Base-by-base conservation (phyloP, 768 basidiomycete genomes). In the Xanthoconium stramineum region DNA sequence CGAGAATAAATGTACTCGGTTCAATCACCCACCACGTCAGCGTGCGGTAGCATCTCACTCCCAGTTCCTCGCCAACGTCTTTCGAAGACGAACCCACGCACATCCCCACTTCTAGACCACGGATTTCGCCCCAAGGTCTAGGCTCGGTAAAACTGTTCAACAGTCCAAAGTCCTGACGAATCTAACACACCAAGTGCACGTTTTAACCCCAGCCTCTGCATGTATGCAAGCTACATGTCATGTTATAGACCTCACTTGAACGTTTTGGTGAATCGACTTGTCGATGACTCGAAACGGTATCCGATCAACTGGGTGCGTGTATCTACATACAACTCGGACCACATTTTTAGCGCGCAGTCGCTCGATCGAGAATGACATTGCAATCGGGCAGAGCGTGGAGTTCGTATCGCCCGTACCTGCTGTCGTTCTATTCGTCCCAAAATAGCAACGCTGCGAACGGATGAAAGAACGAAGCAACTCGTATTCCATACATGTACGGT, bases 381-480 rank as follows among this genome's bases (percentile, higher is more conserved):
- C 75, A 33, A 68, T 72, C 9, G 78, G 79, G 50, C 67, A 74
- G 51, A 77, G 76, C 6, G 81, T 83, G 81, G 80, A 81, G 45
- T 75, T 83, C 6, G 80, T 75, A 5, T 80, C 80, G 7, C 80
- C 81, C n/a, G 50, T 73, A 47, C 78, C 78, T 14, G 75, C 65
- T 13, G 57, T 63, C n/a, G 40, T 68, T 15, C 2, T 43, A 24
- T 14, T 29, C 37, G 12, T 28, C 33, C 29, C 37, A 33, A 47
- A n/a, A 28, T 20, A 20, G 13, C 24, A 46, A 47, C 44, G 39
- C 19, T 17, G 17, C 8, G 13, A 20, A 48, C 19, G 45, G 19
- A 33, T 14, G 11, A 28, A 13, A 32, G 20, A 39, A 42, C 32
- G 20, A 28, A 47, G 24, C 11, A 19, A n/a, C 29, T 15, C 7